phyloP scores from a whole-genome alignment of 1,139 yeast genomes.

The Nadsonia starkeyi-henricii region DNA sequence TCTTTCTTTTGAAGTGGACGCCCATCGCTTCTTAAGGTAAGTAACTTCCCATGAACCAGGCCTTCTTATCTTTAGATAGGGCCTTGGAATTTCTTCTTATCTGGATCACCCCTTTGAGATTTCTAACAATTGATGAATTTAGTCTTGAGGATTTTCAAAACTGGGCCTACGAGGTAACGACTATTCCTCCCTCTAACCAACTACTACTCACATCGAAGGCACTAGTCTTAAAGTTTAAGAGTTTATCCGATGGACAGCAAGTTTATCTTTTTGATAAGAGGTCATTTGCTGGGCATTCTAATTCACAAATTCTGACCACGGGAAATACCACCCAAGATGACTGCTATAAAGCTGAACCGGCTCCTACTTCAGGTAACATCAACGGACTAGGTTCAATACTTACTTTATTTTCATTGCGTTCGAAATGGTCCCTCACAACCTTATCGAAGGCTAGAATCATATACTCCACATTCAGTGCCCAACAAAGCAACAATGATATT shows the following conservation, averaged over 20 bases:
- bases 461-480: background rate
- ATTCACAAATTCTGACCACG: background rate
- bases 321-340: background rate
- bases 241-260: background rate
- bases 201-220: background rate
- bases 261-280: background rate
- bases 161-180: background rate
- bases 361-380: background rate
- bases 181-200: background rate
- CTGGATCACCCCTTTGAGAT: too few species aligned
- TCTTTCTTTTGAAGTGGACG: background rate
- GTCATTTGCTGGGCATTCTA: background rate
- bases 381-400: background rate
- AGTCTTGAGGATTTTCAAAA: background rate
- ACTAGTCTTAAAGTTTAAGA: background rate
- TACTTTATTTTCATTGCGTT: background rate
- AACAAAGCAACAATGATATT: background rate
- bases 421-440: background rate
- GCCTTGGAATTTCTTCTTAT: too few species aligned
- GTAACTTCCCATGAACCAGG: background rate
- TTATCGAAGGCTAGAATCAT: background rate
- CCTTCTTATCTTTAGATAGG: too few species aligned
- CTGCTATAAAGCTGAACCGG: background rate
- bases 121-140: background rate
- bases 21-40: background rate